Evolutionary conservation across 306 rosid species (phyloP), one percentile per base, ranked within the genome.

Genomic region (Casuarina cunninghamiana): DNA sequence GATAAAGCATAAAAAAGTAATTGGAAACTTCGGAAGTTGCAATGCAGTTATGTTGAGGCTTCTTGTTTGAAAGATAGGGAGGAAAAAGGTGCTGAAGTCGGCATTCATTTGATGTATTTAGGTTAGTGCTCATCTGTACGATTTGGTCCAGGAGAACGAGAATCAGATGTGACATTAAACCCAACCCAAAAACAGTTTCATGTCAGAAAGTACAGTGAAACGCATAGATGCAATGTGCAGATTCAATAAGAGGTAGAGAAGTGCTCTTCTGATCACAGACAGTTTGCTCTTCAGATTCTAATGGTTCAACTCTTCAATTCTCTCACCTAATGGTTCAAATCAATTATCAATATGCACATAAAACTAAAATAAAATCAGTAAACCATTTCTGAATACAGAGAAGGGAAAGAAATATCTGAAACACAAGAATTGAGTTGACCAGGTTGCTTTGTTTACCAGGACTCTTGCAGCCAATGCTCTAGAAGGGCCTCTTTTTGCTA

Each of bases 401-500:
- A 26, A 75, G 57, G 60, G 15, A 61, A 1, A 44, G 54, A 44
- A 65, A 74, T 21, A 53, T 13, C 11, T 62, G 48, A 78, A 73
- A 74, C 32, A 10, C 2, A 39, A 74, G 32, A 63, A 71, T 53
- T 26, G 69, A 69, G 12, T 41, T 9, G 68, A 43, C 49, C 13
- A 68, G 53, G 2, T 39, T 61, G 62, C 53, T 15, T 50, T 62
- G 71, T 92, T 86, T 77, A 89, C 97, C 93, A 91, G 79, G 79
- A 93, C 90, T 86, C 96, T 89, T 46, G 97, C 97, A 44, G 96
- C 93, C 78, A 93, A 83, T 48, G 91, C 87, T 83, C 88, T 90
- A 54, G 94, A 93, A 38, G 94, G 97, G 74, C 96, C 96, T 86
- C 90, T 75, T 46, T 76, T 76, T 55, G 93, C 97, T 53, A 93